Evolutionary conservation across 2,329 filamentous ascomycete species (phyloP), one percentile per base, ranked within the genome.

Genomic region (Stromatinia cepivora): DNA sequence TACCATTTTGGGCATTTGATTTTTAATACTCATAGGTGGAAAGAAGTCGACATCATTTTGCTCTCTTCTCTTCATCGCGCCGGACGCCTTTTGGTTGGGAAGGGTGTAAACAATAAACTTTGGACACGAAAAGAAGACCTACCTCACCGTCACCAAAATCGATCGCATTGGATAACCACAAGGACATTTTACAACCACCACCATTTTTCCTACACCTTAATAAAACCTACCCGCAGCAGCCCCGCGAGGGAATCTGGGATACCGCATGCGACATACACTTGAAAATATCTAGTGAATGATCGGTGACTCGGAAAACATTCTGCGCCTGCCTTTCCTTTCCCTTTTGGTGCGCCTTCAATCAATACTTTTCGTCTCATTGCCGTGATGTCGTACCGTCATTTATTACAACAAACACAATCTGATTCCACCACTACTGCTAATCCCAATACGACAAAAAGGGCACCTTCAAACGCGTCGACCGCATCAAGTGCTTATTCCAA

Each of bases 381-480:
- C 75, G 77, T 80, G 75, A 89, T 87, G 83, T 86, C 86, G 80
- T 83, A 84, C 81, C 84, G 85, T 73, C 85, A 87, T 77, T 84
- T 86, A 67, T 83, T 89, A 70, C 84, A 86, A 73, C 86, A 88
- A 78, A 83, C 85, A 73, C 83, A 84, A 71, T 84, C 83, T 67
- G 85, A 87, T 77, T 79, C 81, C 73, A 77, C 78, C 45, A 67
- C 72, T 5, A 70, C 75, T 58, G 46, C 31, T 1, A 52, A 52
- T 64, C 9, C 45, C 13, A 67, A 62, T 45, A 53, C 66, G 20
- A 81, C 82, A 36, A 83, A 82, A 71, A 81, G 90, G 73, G 88
- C 92, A 75, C 84, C 87, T 45, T 93, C 91, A 7, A 92, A 86
- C 70, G 87, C 88, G 48, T 90, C 89, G 13, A 92, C 90, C 9